A percentile compares a stretch with the other conserved stretches of the same genome.
These are phyloP conservation scores for Dendrobium catenatum DNA, from an alignment of 106 monocot species.

Conservation along the genomic window DNA sequence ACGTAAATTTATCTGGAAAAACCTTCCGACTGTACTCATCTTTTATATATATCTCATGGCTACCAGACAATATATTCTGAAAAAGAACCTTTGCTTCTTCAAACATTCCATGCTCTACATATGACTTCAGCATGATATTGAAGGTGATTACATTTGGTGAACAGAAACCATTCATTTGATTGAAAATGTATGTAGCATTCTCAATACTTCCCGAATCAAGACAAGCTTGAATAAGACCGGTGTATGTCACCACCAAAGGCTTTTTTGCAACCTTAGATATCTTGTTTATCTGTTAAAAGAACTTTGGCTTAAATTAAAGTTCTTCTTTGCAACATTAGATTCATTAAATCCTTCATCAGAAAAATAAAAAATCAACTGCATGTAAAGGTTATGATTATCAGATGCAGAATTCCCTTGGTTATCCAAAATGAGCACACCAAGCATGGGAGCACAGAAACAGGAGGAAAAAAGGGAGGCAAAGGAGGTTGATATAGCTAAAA, in stretches of 20 bases:
- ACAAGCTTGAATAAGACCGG: constrained; percentile 90
- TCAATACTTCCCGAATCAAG: constrained; percentile 72
- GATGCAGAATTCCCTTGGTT: too few species aligned
- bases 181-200: constrained; percentile 67
- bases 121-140: constrained; percentile 94
- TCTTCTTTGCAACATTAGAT: background rate
- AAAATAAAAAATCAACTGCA: background rate
- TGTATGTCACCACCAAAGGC: constrained; percentile 95
- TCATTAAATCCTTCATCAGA: background rate
- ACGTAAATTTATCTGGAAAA: constrained; percentile 82
- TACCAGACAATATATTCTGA: constrained; percentile 48
- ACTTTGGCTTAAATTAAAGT: background rate
- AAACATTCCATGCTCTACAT: constrained; percentile 55
- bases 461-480: too few species aligned
- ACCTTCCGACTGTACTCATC: constrained; percentile 29
- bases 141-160: constrained; percentile 73
- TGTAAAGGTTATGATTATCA: background rate
- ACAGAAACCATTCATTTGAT: constrained; percentile 83
- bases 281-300: constrained; percentile 60
- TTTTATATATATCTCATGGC: constrained; percentile 32
- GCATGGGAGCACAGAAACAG: too few species aligned
- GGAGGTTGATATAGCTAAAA: too few species aligned
- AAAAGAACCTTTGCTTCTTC: constrained; percentile 69
- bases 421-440: too few species aligned
- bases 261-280: constrained; percentile 97